Evolutionary conservation across 306 rosid species (phyloP), one percentile per base, ranked within the genome.

Genomic region (Senna siamea): DNA sequence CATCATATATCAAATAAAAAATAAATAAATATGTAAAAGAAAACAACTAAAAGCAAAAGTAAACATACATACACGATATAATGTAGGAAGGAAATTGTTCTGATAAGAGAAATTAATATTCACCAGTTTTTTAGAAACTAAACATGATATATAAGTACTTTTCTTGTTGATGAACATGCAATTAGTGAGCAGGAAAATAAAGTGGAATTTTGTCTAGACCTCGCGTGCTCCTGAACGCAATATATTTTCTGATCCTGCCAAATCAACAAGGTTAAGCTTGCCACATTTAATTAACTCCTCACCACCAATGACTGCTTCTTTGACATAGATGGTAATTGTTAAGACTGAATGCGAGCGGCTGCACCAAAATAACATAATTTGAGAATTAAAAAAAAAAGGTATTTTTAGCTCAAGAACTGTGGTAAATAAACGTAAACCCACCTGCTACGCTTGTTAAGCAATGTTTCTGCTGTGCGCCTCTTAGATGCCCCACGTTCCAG

Each of bases 291-390:
- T 92, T 72, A 94, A 75, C 76, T 94, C 99, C 84, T 92, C 96
- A 62, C 89, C 99, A 37, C 91, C 96, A 70, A 88, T 81, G 28
- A 85, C 77, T 38, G 96, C 82, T 87, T 94, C 99, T 82, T 94
- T 94, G 56, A 94, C 85, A 79, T 84, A 83, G 73, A 92, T 84
- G 40, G 97, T 89, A 22, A 94, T 94, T 26, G 99, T 89, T 77
- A 94, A 94, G 61, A 94, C 83, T 8, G 99, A 94, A 87, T 94
- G 99, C 13, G 99, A 94, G 60, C 99, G 97, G 72, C 99, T 94
- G 93, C 90, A 87, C 66, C 62, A 73, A 83, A 64, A 22, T 18
- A 41, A 61, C 0, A 15, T 23, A 63, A 40, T 46, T 12, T 19
- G 34, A 52, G 46, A n/a, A n/a, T n/a, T 26, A 26, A 26, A 28